Percentiles rank a stretch among this genome's conserved stretches.
Evolutionary conservation across 441 rosid species (phyloP).

Genomic region (Erysimum cheiri): DNA sequence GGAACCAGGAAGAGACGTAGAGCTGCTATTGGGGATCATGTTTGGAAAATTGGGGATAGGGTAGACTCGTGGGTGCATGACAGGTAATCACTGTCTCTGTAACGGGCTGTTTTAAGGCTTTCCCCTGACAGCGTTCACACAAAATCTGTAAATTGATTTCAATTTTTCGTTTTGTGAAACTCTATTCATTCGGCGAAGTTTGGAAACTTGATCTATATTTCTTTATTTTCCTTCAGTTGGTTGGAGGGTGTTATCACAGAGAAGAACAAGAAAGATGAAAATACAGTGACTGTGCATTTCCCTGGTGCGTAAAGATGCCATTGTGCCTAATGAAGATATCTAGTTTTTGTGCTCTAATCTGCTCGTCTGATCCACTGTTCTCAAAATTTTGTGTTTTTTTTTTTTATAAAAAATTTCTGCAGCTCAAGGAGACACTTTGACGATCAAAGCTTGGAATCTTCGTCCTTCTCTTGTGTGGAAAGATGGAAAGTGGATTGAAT

Average conservation of each 20-base stretch:
- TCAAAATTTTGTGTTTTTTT: not conserved
- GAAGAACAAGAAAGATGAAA: slow-evolving; percentile 82
- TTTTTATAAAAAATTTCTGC: slow-evolving; percentile 19
- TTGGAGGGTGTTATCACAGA: slow-evolving; percentile 88
- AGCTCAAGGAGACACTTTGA: slow-evolving; percentile 75
- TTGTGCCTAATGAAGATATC: not conserved
- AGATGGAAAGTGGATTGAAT: slow-evolving; percentile 89
- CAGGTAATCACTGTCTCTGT: slow-evolving; percentile 55
- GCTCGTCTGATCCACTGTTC: slow-evolving; percentile 13
- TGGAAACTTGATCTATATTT: slow-evolving; percentile 23
- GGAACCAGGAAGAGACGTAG: slow-evolving; percentile 98
- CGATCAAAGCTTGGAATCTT: slow-evolving; percentile 78
- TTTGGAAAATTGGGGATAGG: slow-evolving; percentile 90
- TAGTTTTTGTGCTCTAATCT: slow-evolving; percentile 15
- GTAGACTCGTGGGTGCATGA: slow-evolving; percentile 90
- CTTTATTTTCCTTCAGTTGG: slow-evolving; percentile 67
- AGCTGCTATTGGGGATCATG: slow-evolving; percentile 75
- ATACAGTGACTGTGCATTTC: slow-evolving; percentile 68
- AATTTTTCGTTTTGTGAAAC: slow-evolving; percentile 9
- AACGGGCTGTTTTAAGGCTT: slow-evolving; percentile 17
- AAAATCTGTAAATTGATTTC: slow-evolving; percentile 15
- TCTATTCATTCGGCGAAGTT: not conserved
- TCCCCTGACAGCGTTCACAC: not conserved
- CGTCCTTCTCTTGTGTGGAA: slow-evolving; percentile 89
- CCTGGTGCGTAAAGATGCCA: slow-evolving; percentile 61